These are phyloP conservation scores for Ulota crispa DNA, from an alignment of 225 moss, liverwort and hornwort genomes.

Conservation along the genomic window DNA sequence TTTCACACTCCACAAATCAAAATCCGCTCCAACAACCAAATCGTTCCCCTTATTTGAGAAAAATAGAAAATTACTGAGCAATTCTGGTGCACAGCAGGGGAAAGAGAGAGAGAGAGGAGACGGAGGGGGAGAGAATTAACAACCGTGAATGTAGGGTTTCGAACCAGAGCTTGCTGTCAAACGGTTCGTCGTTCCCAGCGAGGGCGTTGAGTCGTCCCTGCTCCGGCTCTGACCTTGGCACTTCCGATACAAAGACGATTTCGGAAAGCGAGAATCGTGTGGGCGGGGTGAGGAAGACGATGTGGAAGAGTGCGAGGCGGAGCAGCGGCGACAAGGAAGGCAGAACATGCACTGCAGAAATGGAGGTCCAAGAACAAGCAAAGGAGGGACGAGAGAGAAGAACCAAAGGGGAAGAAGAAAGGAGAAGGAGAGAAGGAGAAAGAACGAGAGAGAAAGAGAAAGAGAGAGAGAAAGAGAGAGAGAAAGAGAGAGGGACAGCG, in stretches of 20 bases:
- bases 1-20: neutral
- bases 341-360: neutral
- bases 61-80: neutral
- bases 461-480: no score
- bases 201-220: neutral
- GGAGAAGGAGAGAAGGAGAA: no score
- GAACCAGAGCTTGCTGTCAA: neutral
- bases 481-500: neutral
- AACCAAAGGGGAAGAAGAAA: no score
- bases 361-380: conserved; percentile 4
- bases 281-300: neutral
- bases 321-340: neutral
- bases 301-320: neutral
- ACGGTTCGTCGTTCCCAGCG: conserved; percentile 33
- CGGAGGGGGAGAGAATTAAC: neutral
- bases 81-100: neutral
- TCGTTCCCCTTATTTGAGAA: neutral
- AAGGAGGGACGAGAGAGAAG: neutral
- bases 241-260: neutral
- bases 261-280: neutral
- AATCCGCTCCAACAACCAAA: neutral
- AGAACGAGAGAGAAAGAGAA: no score
- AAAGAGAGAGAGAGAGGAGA: neutral
- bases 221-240: neutral
- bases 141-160: conserved; percentile 15